Conservation (phyloP, 2,329 filamentous ascomycete species). For the Verticillium tricorpus region DNA sequence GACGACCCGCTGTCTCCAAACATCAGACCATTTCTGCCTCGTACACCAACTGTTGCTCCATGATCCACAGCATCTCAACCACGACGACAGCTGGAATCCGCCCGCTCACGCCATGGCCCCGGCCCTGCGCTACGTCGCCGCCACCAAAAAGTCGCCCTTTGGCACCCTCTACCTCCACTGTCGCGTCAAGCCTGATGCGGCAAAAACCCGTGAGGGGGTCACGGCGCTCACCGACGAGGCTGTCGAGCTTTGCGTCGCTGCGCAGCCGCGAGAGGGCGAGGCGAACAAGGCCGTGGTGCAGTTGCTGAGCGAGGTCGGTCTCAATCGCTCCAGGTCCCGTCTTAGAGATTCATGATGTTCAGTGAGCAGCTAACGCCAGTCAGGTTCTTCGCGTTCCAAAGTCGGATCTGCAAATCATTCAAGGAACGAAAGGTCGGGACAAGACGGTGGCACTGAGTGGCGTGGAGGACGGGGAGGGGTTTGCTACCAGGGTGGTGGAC, state of each 20-base stretch:
- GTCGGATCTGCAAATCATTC: constrained; percentile 57
- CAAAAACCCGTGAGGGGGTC: constrained; percentile 58
- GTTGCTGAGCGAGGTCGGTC: constrained; percentile 54
- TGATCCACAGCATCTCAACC: background rate
- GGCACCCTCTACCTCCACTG: constrained; percentile 56
- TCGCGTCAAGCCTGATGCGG: constrained; percentile 63
- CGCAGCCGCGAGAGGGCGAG: constrained; percentile 61
- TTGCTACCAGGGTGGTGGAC: constrained; percentile 17
- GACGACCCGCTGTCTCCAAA: too few relatives aligned
- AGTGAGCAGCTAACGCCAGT: constrained; percentile 1
- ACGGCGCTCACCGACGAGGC: constrained; percentile 47
- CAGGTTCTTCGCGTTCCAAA: constrained; percentile 58
- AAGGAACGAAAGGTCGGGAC: constrained; percentile 59
- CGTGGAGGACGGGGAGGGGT: constrained; percentile 24
- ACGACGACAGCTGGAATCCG: too few relatives aligned
- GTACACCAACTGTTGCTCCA: background rate
- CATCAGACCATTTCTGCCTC: background rate
- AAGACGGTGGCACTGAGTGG: constrained; percentile 51
- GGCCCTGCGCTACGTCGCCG: constrained; percentile 42
- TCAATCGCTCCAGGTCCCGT: too few relatives aligned
- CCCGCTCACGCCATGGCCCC: constrained; percentile 2
- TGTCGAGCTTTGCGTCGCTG: constrained; percentile 62
- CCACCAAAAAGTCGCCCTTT: constrained; percentile 38
- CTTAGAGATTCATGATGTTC: background rate
- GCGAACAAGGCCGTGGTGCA: constrained; percentile 63